A percentile compares a stretch with the other conserved stretches of the same genome.
phyloP scores from a whole-genome alignment of 2,329 filamentous ascomycete species.

The Neurospora crassa region DNA sequence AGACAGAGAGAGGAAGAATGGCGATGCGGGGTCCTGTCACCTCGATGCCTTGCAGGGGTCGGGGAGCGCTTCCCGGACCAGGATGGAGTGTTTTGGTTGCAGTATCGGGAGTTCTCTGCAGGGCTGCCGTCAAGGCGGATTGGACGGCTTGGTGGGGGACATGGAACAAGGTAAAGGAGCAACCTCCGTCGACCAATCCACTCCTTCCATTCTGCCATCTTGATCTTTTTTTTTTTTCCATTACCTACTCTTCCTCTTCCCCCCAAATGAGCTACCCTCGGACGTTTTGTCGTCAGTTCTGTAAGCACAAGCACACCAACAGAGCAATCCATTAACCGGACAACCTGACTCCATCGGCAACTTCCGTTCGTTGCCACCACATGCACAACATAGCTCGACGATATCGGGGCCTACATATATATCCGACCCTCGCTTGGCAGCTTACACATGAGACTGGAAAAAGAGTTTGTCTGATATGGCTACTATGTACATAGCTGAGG shows the following conservation, averaged over 20 bases:
- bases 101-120: not conserved
- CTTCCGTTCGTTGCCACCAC: not conserved
- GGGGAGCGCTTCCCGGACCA: not conserved
- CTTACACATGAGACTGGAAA: not conserved
- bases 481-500: not conserved
- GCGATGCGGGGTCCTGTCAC: not conserved
- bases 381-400: not conserved
- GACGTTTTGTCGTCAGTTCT: not conserved
- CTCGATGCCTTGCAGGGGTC: not conserved
- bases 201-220: not conserved
- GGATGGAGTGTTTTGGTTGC: not conserved
- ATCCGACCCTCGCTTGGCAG: not conserved
- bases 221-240: not conserved
- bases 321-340: not conserved
- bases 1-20: not conserved
- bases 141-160: not conserved
- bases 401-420: not conserved
- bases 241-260: not conserved
- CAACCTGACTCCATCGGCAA: not conserved
- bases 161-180: not conserved
- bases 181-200: not conserved
- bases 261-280: not conserved
- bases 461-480: not conserved
- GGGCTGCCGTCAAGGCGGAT: not conserved
- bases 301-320: not conserved